Conservation (phyloP, 2,329 filamentous ascomycete species). For the Nannizziopsis barbatae region DNA sequence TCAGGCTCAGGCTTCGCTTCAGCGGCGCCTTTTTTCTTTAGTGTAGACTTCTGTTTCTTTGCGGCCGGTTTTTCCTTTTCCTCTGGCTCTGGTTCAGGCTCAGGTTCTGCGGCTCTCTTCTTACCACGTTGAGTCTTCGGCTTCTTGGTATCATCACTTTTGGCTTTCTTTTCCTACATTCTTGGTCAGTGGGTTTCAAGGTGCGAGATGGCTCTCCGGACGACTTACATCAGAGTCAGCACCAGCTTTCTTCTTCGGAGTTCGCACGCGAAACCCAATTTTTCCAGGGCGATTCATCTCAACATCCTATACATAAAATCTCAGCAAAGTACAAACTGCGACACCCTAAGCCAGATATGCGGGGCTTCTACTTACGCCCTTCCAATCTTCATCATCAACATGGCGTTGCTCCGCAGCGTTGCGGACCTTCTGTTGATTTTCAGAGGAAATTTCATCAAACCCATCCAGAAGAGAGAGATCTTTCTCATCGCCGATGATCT, state of each 20-base stretch:
- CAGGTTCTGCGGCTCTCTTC: constrained; percentile 20
- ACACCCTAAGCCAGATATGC: neutral
- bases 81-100: constrained; percentile 10
- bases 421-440: constrained; percentile 61
- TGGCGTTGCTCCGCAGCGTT: constrained; percentile 64
- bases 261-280: constrained; percentile 48
- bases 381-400: constrained; percentile 78
- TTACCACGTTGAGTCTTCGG: constrained; percentile 27
- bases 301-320: constrained; percentile 47
- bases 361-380: constrained; percentile 52
- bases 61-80: constrained; percentile 14
- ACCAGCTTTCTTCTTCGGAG: constrained; percentile 24
- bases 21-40: constrained; percentile 11
- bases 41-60: constrained; percentile 16
- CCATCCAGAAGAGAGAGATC: constrained; percentile 64
- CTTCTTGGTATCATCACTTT: constrained; percentile 25
- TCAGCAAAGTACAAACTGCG: constrained; percentile 7
- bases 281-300: constrained; percentile 61
- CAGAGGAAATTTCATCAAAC: constrained; percentile 61
- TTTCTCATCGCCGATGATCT: constrained; percentile 38
- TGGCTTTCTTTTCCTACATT: constrained; percentile 13
- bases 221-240: neutral
- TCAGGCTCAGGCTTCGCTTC: constrained; percentile 10
- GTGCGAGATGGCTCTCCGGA: neutral
- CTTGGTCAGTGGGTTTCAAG: neutral